Evolutionary conservation across 2,329 filamentous ascomycete species (phyloP), one percentile per base, ranked within the genome.

Genomic region (Arthroderma uncinatum): DNA sequence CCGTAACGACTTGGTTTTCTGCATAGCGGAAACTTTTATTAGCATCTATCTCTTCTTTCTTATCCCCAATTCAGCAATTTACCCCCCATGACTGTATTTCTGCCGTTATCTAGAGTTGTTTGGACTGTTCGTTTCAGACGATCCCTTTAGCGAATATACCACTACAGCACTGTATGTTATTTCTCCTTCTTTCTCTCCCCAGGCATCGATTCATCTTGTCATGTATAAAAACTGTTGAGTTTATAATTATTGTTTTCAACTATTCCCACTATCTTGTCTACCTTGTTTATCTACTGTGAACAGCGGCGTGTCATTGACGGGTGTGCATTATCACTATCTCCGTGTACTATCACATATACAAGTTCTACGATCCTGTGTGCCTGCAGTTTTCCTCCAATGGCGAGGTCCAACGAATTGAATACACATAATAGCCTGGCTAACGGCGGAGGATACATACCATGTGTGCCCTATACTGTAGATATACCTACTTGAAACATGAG

Each of bases 11-110:
- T 50, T 50, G 44, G 44, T 25, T 21, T 30, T 50, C 44, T 50
- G 44, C 44, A 50, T 33, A 50, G 44, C 44, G 44, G 44, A 50
- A 50, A 50, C 25, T n/a, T 50, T 50, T 50, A 50, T 50, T 50
- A 50, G 44, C 44, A 44, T 23, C 40, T 33, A 16, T 33, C 23
- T 16, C 14, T 25, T 50, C 9, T 33, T 50, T 4, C 33, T 50
- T 50, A 34, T 34, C 33, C 6, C 25, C 28, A 28, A 21, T 30
- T 16, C 44, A 19, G 44, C 25, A 28, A 50, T 50, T 12, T 50
- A 30, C 33, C 14, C n/a, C 44, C 44, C 4, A 30, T 33, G 44
- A 16, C 23, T 30, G 25, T 50, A 50, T 6, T 6, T 50, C 8
- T 34, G 44, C 23, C 23, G 25, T 12, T 44, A n/a, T 30, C 9